Evolutionary conservation across 306 rosid genomes (phyloP).

Genomic region (Hippophae tibetana): DNA sequence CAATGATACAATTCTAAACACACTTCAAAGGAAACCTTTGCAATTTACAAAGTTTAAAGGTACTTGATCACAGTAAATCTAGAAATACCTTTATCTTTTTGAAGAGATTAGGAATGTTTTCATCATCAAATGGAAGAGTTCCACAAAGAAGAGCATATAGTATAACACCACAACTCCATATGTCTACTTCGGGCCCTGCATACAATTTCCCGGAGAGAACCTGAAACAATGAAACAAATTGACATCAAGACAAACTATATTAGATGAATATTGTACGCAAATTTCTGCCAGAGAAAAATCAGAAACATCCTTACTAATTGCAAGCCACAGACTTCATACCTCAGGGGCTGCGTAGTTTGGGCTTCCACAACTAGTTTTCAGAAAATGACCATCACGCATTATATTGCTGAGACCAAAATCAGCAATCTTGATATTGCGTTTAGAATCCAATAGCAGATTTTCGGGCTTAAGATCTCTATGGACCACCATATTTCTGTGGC

Average conservation of each 20-base stretch:
- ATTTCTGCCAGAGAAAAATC: background rate
- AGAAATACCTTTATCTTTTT: conserved; percentile 69
- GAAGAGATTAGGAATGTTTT: conserved; percentile 67
- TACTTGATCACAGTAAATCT: background rate
- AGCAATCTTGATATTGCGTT: conserved; percentile 79
- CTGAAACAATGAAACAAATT: conserved; percentile 12
- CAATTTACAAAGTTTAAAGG: no score
- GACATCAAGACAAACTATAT: conserved; percentile 1
- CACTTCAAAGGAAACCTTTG: no score
- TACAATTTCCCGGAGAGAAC: conserved; percentile 50
- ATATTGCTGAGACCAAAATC: conserved; percentile 94
- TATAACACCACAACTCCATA: conserved; percentile 82
- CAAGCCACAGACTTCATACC: conserved; percentile 24
- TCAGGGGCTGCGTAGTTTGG: conserved; percentile 97
- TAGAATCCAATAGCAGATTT: conserved; percentile 83
- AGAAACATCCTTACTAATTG: no score
- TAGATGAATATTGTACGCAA: background rate
- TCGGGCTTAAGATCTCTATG: conserved; percentile 93
- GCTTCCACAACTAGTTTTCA: conserved; percentile 95
- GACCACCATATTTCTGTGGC: conserved; percentile 95
- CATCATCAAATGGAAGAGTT: conserved; percentile 85
- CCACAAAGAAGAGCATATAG: conserved; percentile 93
- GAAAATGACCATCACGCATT: conserved; percentile 94
- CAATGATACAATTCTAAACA: no score
- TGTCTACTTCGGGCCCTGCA: conserved; percentile 56